Evolutionary conservation across 768 basidiomycete species (phyloP), one percentile per base, ranked within the genome.

Genomic region (Rhizopogon sp.): DNA sequence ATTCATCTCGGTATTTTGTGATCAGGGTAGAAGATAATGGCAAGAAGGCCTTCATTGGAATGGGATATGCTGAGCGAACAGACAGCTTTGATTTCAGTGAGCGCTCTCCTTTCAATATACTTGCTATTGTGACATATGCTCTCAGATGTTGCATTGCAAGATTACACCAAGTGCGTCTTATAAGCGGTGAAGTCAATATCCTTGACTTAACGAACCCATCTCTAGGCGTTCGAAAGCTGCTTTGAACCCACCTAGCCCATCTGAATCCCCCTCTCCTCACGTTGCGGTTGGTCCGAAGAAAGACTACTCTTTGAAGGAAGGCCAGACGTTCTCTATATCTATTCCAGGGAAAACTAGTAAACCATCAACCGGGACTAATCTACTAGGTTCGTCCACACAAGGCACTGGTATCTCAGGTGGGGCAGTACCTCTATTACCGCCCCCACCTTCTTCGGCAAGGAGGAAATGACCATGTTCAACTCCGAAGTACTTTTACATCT

Each of bases 1-100:
- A 98, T 68, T 95, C 93, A 1, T 95, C 93, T 10, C 84, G 94
- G 46, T 98, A 98, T 68, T 98, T 98, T 66, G 94, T 96, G 14
- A 76, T 97, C 41, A 80, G 92, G 52, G 88, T 97, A 2, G 94
- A 97, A 68, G 93, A 95, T 62, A 77, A 76, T 14, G 92, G 92
- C 20, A 85, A 81, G 69, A 88, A 90, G 67, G 94, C 95, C 1
- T 94, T 92, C 64, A 92, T 98, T 55, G 94, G 94, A 5, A 87
- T 97, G 80, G 94, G 94, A 14, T 98, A 94, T 68, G 80, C 81
- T 20, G 93, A 95, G 66, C 80, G 93, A 22, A 79, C 90, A 7
- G 92, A 93, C 61, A 89, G 90, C 59, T 94, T 94, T 68, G 93
- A 93, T 69, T 93, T 93, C 73, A 92, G 93, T 94, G 61, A 71